Conservation (phyloP, 176 grass and related monocot species). For the Cocos nucifera region DNA sequence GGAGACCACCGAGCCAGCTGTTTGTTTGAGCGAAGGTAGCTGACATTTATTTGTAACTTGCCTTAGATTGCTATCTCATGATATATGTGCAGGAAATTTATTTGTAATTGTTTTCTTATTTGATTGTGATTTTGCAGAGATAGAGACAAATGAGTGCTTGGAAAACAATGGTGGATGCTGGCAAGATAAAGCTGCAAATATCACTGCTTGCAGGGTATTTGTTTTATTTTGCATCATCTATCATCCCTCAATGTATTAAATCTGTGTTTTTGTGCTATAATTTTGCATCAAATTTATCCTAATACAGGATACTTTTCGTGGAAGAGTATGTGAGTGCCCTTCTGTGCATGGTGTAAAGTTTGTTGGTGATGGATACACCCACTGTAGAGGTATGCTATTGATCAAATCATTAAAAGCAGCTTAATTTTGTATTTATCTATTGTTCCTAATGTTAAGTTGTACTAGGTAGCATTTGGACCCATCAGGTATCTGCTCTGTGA, state of each 20-base stretch:
- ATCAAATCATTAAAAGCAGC: not conserved
- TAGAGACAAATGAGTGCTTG: constrained; percentile 96
- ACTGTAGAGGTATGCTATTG: constrained; percentile 69
- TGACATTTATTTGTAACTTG: not conserved
- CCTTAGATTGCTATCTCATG: not conserved
- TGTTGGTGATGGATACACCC: constrained; percentile 87
- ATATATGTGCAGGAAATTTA: not conserved
- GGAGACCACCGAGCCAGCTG: constrained; percentile 72
- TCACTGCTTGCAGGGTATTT: constrained; percentile 94
- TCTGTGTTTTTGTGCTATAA: no score
- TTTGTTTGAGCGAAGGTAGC: constrained; percentile 79
- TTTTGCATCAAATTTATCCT: not conserved
- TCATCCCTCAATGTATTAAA: no score
- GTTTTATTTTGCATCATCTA: not conserved
- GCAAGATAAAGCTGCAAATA: constrained; percentile 73
- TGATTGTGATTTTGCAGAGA: constrained; percentile 31
- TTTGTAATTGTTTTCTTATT: not conserved
- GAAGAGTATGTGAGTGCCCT: constrained; percentile 82
- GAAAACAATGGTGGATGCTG: constrained; percentile 98
- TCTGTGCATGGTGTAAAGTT: constrained; percentile 72
- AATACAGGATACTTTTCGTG: constrained; percentile 82
- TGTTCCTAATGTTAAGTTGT: no score
- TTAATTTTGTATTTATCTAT: no score
- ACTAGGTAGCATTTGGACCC: no score
- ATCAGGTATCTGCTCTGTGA: no score